phyloP scores from a whole-genome alignment of 2,329 filamentous ascomycete genomes.

The Pseudocercospora pini-densiflorae region DNA sequence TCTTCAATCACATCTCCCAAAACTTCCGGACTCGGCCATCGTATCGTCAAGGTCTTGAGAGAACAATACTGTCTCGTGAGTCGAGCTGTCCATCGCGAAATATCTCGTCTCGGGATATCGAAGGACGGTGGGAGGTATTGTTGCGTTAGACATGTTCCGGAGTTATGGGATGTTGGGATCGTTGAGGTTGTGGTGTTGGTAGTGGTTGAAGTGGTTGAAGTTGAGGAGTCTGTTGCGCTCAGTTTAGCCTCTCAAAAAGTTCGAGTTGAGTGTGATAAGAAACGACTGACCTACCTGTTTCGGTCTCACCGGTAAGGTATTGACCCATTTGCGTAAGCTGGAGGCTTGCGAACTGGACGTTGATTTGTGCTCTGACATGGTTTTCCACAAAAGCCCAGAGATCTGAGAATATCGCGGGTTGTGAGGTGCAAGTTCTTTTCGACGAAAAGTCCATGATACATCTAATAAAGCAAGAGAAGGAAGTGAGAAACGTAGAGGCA shows the following conservation, averaged over 20 bases:
- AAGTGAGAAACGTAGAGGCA: no score
- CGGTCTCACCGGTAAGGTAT: not conserved
- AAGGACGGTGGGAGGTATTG: not conserved
- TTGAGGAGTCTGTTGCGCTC: not conserved
- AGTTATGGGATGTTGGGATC: not conserved
- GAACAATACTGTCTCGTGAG: not conserved
- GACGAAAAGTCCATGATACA: not conserved
- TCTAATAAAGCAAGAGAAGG: no score
- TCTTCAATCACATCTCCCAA: not conserved
- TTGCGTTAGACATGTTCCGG: not conserved
- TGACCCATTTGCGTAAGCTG: not conserved
- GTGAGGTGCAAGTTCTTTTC: not conserved
- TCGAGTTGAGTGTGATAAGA: no score
- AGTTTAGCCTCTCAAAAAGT: no score
- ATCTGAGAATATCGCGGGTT: not conserved
- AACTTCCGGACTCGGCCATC: not conserved
- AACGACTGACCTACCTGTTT: not conserved
- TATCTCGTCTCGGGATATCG: not conserved
- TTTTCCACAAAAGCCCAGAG: not conserved
- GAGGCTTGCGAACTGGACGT: not conserved
- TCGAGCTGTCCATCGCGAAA: not conserved
- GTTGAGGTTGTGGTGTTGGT: not conserved
- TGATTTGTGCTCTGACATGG: not conserved
- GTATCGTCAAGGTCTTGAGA: not conserved
- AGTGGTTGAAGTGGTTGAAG: not conserved